These are phyloP conservation scores for Leonotis leonurus DNA, from an alignment of 257 asterid species.

Conservation along the genomic window DNA sequence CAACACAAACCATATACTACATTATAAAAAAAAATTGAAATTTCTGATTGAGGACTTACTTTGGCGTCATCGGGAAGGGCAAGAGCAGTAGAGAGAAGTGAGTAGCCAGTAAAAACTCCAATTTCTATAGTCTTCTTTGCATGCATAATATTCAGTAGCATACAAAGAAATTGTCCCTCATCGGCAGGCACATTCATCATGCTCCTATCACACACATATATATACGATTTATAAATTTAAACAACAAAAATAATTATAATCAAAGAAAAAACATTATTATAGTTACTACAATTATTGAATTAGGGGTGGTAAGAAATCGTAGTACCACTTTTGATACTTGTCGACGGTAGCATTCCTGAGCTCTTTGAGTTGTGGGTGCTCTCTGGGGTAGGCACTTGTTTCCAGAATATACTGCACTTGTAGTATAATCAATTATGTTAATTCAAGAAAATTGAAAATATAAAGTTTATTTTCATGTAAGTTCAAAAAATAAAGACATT, in stretches of 20 bases:
- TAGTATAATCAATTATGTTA: background rate
- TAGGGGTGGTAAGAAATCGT: background rate
- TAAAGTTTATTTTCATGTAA: too few species aligned
- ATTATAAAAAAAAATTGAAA: too few species aligned
- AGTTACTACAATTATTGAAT: too few species aligned
- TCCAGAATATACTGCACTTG: conserved; percentile 39
- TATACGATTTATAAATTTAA: too few species aligned
- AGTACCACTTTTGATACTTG: conserved; percentile 37
- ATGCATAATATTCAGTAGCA: conserved; percentile 50
- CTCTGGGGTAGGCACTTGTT: conserved; percentile 53
- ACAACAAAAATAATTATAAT: too few species aligned
- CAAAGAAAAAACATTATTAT: too few species aligned
- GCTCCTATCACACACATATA: too few species aligned
- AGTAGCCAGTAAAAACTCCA: conserved; percentile 60
- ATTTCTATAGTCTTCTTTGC: conserved; percentile 49
- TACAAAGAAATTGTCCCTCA: conserved; percentile 44
- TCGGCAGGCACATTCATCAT: conserved; percentile 56
- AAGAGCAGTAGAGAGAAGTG: conserved; percentile 52
- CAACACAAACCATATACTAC: too few species aligned
- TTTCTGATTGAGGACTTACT: background rate
- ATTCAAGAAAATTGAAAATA: background rate
- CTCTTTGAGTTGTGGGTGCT: conserved; percentile 52
- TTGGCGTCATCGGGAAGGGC: conserved; percentile 50
- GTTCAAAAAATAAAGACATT: too few species aligned
- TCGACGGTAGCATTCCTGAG: conserved; percentile 40